Evolutionary conservation across 148 eudicot species (phyloP), one percentile per base, ranked within the genome.

Genomic region (Rhododendron henanense): DNA sequence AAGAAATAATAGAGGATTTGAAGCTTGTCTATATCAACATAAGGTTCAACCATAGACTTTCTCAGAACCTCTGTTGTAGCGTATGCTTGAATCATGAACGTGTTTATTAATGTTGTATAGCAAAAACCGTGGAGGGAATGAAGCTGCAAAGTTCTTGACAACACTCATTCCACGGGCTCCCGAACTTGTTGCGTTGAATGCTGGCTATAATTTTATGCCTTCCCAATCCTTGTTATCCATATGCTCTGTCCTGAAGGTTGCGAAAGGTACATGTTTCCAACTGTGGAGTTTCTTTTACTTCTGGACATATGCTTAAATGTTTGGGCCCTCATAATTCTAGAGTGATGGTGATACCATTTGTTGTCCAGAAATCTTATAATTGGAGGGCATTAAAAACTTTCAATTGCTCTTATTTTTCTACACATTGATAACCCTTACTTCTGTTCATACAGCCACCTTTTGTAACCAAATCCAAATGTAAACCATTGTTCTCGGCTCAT

Each of bases 131-230:
- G 99, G 97, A 55, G 95, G 96, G 78, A 89, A 87, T 87, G 94
- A 89, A 88, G 89, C 93, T 87, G 98, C 94, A n/a, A 89, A 89
- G 85, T 94, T 97, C 90, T 81, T 95, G 74, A 85, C 90, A 47
- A 94, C 87, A 78, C 93, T 97, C 80, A 89, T 97, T 81, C 37
- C 85, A 81, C 83, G 85, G 78, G 94, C 93, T 82, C 91, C 92
- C 39, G 91, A 90, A 41, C 96, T 97, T 83, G 75, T 90, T 83
- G 90, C 90, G 39, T 90, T 94, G 37, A 79, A 91, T 86, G 94
- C 98, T 35, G 90, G 92, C 83, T 92, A 91, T 88, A 97, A 94
- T 86, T 91, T 93, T 81, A 92, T 97, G 94, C 95, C 98, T 25
- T 67, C 87, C n/a, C 93, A 95, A 88, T 93, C 96, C 57, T 76